A percentile compares a stretch with the other conserved stretches of the same genome.
Conservation (phyloP, 495 filamentous ascomycete species). For the Penicillium bovifimosum region DNA sequence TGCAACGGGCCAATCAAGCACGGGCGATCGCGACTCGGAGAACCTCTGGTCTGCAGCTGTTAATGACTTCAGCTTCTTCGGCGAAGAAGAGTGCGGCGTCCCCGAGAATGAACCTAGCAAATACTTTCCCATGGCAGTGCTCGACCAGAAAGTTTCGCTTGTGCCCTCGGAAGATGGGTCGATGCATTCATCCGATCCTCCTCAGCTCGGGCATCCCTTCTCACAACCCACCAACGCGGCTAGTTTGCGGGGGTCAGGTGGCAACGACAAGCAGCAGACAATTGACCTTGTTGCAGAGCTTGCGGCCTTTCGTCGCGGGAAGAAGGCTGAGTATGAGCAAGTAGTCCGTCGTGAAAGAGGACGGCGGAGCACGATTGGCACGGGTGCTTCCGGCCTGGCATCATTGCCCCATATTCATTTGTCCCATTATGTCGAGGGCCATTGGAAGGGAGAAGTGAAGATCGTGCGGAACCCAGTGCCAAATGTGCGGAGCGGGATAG, state of each 20-base stretch:
- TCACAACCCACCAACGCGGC: not conserved
- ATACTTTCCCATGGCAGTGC: slow-evolving; percentile 40
- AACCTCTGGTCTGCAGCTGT: slow-evolving; percentile 55
- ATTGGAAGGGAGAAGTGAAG: slow-evolving; percentile 53
- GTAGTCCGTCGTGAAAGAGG: slow-evolving; percentile 25
- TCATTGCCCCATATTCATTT: slow-evolving; percentile 23
- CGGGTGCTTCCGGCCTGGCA: slow-evolving; percentile 14
- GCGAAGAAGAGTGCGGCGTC: slow-evolving; percentile 54
- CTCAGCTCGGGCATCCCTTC: slow-evolving; percentile 1
- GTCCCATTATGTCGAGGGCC: slow-evolving; percentile 40
- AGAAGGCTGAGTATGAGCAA: slow-evolving; percentile 42
- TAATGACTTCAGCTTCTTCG: slow-evolving; percentile 62
- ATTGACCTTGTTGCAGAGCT: slow-evolving; percentile 47
- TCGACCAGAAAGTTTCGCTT: slow-evolving; percentile 41
- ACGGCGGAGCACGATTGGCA: slow-evolving; percentile 22
- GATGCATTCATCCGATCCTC: slow-evolving; percentile 11
- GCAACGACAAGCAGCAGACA: slow-evolving; percentile 5
- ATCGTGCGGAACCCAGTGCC: slow-evolving; percentile 41
- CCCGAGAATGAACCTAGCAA: slow-evolving; percentile 39
- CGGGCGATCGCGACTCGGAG: slow-evolving; percentile 57
- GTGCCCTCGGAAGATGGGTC: slow-evolving; percentile 32
- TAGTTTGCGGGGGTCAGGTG: not conserved
- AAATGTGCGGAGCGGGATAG: slow-evolving; percentile 38
- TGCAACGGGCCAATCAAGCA: slow-evolving; percentile 47
- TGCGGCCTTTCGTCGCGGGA: slow-evolving; percentile 41